phyloP scores from a whole-genome alignment of 1,139 yeast genomes.

The Kodamaea arcana region DNA sequence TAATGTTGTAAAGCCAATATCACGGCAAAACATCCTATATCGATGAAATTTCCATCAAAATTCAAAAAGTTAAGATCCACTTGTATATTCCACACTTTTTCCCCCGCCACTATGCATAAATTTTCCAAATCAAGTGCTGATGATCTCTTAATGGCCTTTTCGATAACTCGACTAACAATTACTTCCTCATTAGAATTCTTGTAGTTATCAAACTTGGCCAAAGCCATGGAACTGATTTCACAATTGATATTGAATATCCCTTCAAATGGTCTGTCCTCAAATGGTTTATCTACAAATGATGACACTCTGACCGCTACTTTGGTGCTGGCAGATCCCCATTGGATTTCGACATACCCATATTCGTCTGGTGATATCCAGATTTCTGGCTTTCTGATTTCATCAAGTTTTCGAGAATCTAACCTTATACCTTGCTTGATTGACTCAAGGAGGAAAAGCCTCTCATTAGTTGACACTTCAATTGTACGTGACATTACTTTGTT shows the following conservation, averaged over 20 bases:
- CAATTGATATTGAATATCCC: constrained; percentile 82
- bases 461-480: constrained; percentile 63
- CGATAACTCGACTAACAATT: constrained; percentile 73
- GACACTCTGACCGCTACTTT: constrained; percentile 73
- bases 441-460: constrained; percentile 56
- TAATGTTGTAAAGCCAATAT: constrained; percentile 82
- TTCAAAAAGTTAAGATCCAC: constrained; percentile 88
- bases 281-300: constrained; percentile 77
- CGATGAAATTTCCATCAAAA: constrained; percentile 90
- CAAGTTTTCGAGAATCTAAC: constrained; percentile 63
- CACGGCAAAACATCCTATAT: constrained; percentile 86
- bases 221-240: constrained; percentile 87
- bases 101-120: constrained; percentile 86
- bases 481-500: constrained; percentile 13
- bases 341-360: constrained; percentile 77
- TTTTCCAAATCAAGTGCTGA: constrained; percentile 88
- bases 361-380: constrained; percentile 60
- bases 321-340: constrained; percentile 59
- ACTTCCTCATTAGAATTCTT: constrained; percentile 75
- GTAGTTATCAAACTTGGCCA: constrained; percentile 73
- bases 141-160: constrained; percentile 85
- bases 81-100: constrained; percentile 82
- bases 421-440: constrained; percentile 62
- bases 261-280: constrained; percentile 90
- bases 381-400: constrained; percentile 59